Evolutionary conservation across 1,284 basidiomycete genomes (phyloP).

Genomic region (Ustilago nuda): DNA sequence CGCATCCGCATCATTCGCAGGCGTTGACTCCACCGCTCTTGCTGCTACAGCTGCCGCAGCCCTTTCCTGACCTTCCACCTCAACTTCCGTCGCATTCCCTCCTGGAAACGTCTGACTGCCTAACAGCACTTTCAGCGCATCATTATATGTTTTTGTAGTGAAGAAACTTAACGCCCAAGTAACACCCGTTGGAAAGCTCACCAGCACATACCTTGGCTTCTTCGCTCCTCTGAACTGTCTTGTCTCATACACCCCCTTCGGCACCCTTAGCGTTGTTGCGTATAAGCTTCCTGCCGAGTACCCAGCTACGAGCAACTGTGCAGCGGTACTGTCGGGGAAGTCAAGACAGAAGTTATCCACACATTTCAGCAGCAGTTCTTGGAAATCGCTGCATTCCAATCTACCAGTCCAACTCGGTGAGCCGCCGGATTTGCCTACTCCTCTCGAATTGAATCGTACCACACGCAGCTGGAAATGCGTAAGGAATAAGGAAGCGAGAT

Average conservation of each 20-base stretch:
- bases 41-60: conserved; percentile 21
- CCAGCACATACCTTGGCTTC: conserved; percentile 40
- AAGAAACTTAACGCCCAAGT: conserved; percentile 54
- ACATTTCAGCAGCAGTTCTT: conserved; percentile 33
- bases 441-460: conserved; percentile 53
- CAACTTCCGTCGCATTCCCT: neutral
- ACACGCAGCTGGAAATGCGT: conserved; percentile 30
- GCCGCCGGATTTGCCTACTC: conserved; percentile 44
- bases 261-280: conserved; percentile 28
- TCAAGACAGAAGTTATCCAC: conserved; percentile 43
- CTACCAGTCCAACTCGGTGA: conserved; percentile 50
- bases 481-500: conserved; percentile 26
- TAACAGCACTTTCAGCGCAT: conserved; percentile 32
- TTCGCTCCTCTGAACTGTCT: conserved; percentile 30
- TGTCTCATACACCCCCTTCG: conserved; percentile 16
- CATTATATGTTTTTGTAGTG: conserved; percentile 21
- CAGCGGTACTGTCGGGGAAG: conserved; percentile 14
- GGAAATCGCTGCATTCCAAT: conserved; percentile 44
- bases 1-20: conserved; percentile 23
- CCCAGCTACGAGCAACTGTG: conserved; percentile 27
- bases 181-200: conserved; percentile 53
- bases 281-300: conserved; percentile 52
- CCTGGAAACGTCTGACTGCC: conserved; percentile 7
- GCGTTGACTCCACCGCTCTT: conserved; percentile 18
- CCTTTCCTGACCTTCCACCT: conserved; percentile 5